Base-by-base conservation (phyloP, 192 early-diverging fungal genomes). In the Pilaira anomala region DNA sequence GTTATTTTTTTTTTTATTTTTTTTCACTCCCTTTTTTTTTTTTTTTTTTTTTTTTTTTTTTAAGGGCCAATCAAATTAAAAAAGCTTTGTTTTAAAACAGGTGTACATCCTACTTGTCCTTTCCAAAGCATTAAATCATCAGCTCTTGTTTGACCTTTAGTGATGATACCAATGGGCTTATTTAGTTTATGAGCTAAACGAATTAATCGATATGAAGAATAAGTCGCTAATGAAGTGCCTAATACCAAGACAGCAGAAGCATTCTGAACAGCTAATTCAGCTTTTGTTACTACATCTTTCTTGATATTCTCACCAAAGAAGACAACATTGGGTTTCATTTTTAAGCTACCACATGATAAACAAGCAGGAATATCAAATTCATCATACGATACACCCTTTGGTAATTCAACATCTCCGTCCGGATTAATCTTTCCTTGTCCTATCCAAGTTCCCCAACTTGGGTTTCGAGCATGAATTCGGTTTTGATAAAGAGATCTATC, bases 241-340 rank as follows among this genome's bases (percentile, higher is more conserved):
- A 94, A 78, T 18, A 92, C 84, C 55, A 98, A 72, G 58, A 96
- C 66, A 5, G 80, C 84, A 26, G 74, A 56, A 0, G 84, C 78
- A 8, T 80, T 63, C 30, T 88, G 71, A 6, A 96, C 75, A 62
- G 88, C 78, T 13, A 77, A 29, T 44, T 78, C 80, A 7, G 92
- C 77, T 50, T 45, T 39, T 33, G 80, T 70, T 25, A 85, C 83
- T n/a, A 86, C 77, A 0, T 60, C 25, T 14, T 49, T 41, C 0
- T 75, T 71, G 42, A 96, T 88, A 64, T 91, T 94, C 63, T 92
- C 95, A 11, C 93, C 93, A 81, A 96, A 96, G 60, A 95, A 95
- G 9, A 95, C 83, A 16, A 95, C 89, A 2, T 79, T 85, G 21
- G 90, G 90, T 68, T 91, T 91, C 56, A 83, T 83, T 21, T 88